These are phyloP conservation scores for Plasmodium vinckei DNA, from an alignment of 169 alveolate genomes.

Conservation along the genomic window DNA sequence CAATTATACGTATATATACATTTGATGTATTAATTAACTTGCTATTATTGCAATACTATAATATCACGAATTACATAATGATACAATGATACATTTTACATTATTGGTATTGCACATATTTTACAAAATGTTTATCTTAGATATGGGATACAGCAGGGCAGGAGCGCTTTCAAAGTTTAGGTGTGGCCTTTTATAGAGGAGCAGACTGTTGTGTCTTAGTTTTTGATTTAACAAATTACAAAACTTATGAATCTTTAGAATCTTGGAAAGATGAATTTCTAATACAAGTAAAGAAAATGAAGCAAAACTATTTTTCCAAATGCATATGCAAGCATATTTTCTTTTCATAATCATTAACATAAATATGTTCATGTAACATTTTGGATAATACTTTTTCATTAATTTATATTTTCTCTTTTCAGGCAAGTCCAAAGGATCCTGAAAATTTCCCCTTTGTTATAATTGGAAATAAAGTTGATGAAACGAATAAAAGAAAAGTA, in stretches of 20 bases:
- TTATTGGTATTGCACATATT: conserved; percentile 4
- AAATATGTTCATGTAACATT: neutral
- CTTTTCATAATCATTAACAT: neutral
- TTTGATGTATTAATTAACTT: neutral
- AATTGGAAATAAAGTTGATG: conserved; percentile 97
- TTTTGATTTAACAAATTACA: conserved; percentile 92
- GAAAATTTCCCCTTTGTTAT: conserved; percentile 96
- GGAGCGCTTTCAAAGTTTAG: conserved; percentile 98
- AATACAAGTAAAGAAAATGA: conserved; percentile 86
- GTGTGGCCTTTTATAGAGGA: conserved; percentile 99
- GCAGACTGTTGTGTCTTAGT: conserved; percentile 99
- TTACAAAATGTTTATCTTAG: conserved; percentile 64
- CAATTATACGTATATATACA: neutral
- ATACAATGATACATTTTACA: neutral
- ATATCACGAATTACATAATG: no score
- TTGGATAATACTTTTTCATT: neutral
- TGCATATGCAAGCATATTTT: neutral
- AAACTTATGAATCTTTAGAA: conserved; percentile 95
- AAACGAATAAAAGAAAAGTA: conserved; percentile 92
- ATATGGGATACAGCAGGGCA: conserved; percentile 99
- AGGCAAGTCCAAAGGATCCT: conserved; percentile 95
- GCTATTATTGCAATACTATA: neutral
- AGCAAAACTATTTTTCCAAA: neutral
- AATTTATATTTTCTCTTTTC: neutral
- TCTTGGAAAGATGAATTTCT: conserved; percentile 98